Base-by-base conservation (phyloP, 1,139 yeast species). In the Suhomyces wounanorum region DNA sequence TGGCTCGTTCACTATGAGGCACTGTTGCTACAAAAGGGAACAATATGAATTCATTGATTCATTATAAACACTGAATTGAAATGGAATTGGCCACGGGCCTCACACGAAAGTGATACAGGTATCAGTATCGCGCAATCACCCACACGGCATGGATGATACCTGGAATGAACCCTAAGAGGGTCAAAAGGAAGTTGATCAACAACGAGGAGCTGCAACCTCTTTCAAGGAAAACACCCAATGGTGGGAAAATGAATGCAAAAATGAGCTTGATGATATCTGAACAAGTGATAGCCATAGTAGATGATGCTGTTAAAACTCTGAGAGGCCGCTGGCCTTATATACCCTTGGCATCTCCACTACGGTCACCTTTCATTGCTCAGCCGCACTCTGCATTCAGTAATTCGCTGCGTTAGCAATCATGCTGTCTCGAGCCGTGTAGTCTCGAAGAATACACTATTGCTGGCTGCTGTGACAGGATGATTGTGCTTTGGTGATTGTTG, bases 181-280 rank as follows among this genome's bases (percentile, higher is more conserved):
- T 82, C 67, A 86, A 78, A 52, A 84, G 55, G 52, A 85, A 72
- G 69, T 84, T 84, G 64, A 87, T 73, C 51, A 84, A 70, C 48
- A 87, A 71, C 35, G 85, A 74, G 16, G 72, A 64, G 21, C 78
- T 69, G 65, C 88, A 82, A 37, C 92, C 94, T 58, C 77, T 73
- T 70, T 86, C 90, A 56, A 85, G 66, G 69, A 85, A 84, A 16
- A 87, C 94, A 55, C 91, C 92, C 55, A 87, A 69, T 50, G 92
- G 92, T 46, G 92, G 92, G 55, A 86, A 72, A 59, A 87, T 68
- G 61, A 85, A 63, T 28, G 91, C 91, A 58, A 77, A 66, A 51
- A 84, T 72, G 61, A 85, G 72, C 70, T 85, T 85, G 62, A 85
- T 60, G 58, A 85, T 82, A 67, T 81, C 85, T 18, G 82, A 65